phyloP scores from a whole-genome alignment of 805 yeast species.

The Phaffomyces thermotolerans region DNA sequence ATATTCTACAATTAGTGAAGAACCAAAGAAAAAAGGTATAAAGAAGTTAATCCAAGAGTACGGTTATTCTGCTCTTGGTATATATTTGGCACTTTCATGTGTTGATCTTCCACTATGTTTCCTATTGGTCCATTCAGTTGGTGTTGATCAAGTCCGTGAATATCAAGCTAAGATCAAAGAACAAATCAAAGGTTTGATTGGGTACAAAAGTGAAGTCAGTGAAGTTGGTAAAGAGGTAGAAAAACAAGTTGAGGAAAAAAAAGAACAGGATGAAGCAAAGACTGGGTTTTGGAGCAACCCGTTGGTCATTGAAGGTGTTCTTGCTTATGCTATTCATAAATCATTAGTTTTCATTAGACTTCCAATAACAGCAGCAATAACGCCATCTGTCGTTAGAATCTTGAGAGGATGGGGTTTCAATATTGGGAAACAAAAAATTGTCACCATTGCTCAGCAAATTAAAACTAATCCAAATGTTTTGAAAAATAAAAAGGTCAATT shows the following conservation, averaged over 20 bases:
- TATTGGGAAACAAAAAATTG: conserved; percentile 47
- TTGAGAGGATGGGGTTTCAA: conserved; percentile 76
- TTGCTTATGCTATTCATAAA: conserved; percentile 93
- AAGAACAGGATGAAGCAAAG: conserved; percentile 9
- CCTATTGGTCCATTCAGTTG: conserved; percentile 74
- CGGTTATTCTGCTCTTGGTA: conserved; percentile 87
- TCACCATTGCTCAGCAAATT: conserved; percentile 32
- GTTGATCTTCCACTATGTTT: conserved; percentile 83
- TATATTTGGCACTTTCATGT: conserved; percentile 64
- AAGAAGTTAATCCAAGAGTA: conserved; percentile 73
- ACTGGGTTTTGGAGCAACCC: conserved; percentile 27
- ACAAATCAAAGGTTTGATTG: conserved; percentile 36
- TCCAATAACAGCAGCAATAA: conserved; percentile 87
- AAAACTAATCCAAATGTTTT: conserved; percentile 29
- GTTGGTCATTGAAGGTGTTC: conserved; percentile 73
- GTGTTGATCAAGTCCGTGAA: conserved; percentile 71
- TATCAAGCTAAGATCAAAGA: conserved; percentile 56
- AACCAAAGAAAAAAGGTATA: conserved; percentile 23
- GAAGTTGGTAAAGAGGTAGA: conserved; percentile 19
- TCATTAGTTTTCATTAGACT: conserved; percentile 74
- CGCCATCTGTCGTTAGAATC: conserved; percentile 66
- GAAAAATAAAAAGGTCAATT: conserved; percentile 31
- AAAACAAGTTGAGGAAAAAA: conserved; percentile 8
- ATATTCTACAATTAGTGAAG: conserved; percentile 4
- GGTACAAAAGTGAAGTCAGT: conserved; percentile 42